Evolutionary conservation across 805 yeast genomes (phyloP), one percentile per base, ranked within the genome.

Genomic region (Candida quercuum): DNA sequence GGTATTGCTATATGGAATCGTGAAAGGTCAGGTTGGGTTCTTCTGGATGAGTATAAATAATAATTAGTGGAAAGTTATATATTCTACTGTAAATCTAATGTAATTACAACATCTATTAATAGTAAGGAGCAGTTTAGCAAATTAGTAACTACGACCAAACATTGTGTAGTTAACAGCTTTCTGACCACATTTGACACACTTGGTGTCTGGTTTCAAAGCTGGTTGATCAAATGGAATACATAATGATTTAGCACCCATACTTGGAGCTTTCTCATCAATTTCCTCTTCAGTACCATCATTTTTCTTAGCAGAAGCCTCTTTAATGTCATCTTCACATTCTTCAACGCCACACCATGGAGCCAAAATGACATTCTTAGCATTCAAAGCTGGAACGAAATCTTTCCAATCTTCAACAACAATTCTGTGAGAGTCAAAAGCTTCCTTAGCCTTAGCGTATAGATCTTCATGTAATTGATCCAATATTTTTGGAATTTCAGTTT

Each of bases 231-330:
- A 81, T 48, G 99, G 99, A 62, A 89, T 89, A 76, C 99, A 93
- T 64, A 93, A 74, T 16, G 96, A 84, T 72, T 93, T 93, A 49
- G 99, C 99, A 59, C 99, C 99, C 99, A 93, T 93, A 36, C 94
- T 80, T 60, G 99, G 99, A 18, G 99, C 87, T 63, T 86, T 84
- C 58, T 93, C 98, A 60, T 93, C 99, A 34, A 72, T 82, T 61
- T 85, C 96, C 51, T 78, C 86, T 49, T 85, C 95, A 46, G 83
- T 91, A 49, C 87, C 84, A 52, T 78, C 81, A 59, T 82, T 84
- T 58, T 81, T 77, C 64, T 73, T 80, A 30, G 78, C 72, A 30
- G 95, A 87, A 32, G 86, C 71, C 33, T 89, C 96, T 74, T 94
- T 93, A 66, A 93, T 94, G 52, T 85, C 91, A 52, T 93, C 99